Percentiles rank a stretch among this genome's conserved stretches.
phyloP scores from a whole-genome alignment of 1,284 basidiomycete genomes.

The Ustilago curta region DNA sequence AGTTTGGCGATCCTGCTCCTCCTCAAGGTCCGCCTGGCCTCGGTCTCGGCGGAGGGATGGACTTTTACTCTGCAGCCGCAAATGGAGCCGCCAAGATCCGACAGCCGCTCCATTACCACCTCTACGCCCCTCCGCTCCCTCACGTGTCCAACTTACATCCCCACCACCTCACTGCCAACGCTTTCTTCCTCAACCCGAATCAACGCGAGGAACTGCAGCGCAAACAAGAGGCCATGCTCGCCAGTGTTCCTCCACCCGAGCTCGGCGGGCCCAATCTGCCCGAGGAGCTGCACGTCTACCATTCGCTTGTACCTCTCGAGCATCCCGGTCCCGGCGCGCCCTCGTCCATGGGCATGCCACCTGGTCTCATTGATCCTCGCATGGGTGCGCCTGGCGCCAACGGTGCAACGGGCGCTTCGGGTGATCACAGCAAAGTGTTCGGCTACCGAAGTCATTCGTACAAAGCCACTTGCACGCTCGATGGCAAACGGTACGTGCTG shows the following conservation, averaged over 20 bases:
- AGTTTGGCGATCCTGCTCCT: conserved; percentile 53
- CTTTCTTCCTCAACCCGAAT: conserved; percentile 78
- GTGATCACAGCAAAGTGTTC: conserved; percentile 71
- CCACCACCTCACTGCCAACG: conserved; percentile 70
- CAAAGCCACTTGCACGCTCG: conserved; percentile 80
- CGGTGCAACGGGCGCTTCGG: conserved; percentile 56
- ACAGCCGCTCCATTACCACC: conserved; percentile 83
- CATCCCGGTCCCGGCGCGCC: conserved; percentile 46
- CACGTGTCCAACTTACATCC: conserved; percentile 72
- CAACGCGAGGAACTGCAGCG: conserved; percentile 83
- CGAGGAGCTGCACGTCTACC: conserved; percentile 89
- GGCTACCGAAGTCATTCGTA: conserved; percentile 80
- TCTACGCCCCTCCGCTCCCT: conserved; percentile 79
- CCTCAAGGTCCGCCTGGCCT: conserved; percentile 41
- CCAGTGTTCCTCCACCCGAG: conserved; percentile 67
- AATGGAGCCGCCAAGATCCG: conserved; percentile 48
- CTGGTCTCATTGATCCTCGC: conserved; percentile 55
- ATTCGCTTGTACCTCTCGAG: conserved; percentile 85
- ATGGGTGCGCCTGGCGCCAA: conserved; percentile 53
- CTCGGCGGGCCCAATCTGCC: conserved; percentile 76
- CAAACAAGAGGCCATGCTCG: conserved; percentile 81
- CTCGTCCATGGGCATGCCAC: conserved; percentile 37
- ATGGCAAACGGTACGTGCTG: conserved; percentile 83
- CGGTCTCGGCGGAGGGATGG: conserved; percentile 44
- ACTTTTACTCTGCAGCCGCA: conserved; percentile 44